Base-by-base conservation (phyloP, 139 green algal genomes). In the Chlorella sorokiniana region DNA sequence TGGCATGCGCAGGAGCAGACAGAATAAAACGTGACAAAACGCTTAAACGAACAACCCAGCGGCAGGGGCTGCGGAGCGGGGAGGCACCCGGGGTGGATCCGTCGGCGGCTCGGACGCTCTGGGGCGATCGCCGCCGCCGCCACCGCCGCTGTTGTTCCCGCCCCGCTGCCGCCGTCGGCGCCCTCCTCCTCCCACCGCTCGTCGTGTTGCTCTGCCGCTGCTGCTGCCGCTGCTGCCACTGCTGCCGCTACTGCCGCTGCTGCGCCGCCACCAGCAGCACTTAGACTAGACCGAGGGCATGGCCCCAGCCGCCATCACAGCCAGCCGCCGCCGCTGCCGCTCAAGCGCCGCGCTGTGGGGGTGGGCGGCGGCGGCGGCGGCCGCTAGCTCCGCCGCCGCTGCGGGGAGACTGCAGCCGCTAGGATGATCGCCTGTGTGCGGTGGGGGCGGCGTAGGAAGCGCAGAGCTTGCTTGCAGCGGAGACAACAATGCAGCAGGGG, bases 271-370 rank as follows among this genome's bases (percentile, higher is more conserved):
- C 31, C 38, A 35, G 67, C 38, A 4, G 3, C 4, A 20, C 38
- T n/a, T n/a, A n/a, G n/a, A n/a, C n/a, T n/a, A n/a, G n/a, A n/a
- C n/a, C n/a, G n/a, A n/a, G n/a, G n/a, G n/a, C n/a, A n/a, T 25
- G 23, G 11, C 69, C 41, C 2, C 27, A 0, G 25, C 69, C 4
- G 14, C 27, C 5, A 6, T 31, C 6, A 3, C 29, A 6, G 42
- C 42, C 18, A 72, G 75, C n/a, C 45, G 59, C 11, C n/a, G 41
- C 31, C 78, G 78, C 51, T 77, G 78, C 48, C 59, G 65, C 78
- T 51, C 78, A 9, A 83, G 78, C 41, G 25, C 4, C 27, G 22
- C 31, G 67, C 78, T 63, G 51, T 51, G 41, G 7, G 78, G 78
- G 16, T 83, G 78, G 27, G 59, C 51, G 0, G 6, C 4, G 0